Evolutionary conservation across 139 green algal genomes (phyloP).

Genomic region (Chlorella sp.): DNA sequence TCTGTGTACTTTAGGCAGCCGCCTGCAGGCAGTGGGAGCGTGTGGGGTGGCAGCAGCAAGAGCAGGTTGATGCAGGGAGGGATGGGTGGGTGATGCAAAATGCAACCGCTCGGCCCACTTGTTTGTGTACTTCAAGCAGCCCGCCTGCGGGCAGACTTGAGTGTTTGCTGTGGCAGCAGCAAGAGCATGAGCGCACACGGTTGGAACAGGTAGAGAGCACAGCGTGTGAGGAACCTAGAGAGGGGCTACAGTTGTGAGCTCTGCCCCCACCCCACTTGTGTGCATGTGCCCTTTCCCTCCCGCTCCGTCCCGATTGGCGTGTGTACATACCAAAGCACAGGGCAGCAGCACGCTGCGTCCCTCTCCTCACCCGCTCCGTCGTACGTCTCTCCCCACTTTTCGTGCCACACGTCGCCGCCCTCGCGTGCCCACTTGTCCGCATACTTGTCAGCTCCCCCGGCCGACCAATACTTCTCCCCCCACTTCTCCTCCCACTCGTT

Average conservation of each 20-base stretch:
- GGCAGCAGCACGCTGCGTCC: not conserved
- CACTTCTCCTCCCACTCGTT: conserved; percentile 94
- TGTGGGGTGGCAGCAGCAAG: not conserved
- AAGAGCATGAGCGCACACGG: not conserved
- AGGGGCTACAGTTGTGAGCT: too few relatives aligned
- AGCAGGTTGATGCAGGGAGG: not conserved
- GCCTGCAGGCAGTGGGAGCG: conserved; percentile 8
- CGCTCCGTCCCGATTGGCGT: not conserved
- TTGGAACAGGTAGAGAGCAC: not conserved
- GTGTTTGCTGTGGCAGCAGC: not conserved
- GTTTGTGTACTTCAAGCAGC: not conserved
- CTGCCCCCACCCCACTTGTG: conserved; percentile 81
- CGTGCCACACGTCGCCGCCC: conserved; percentile 84
- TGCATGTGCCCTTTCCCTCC: conserved; percentile 67
- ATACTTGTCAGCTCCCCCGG: conserved; percentile 77
- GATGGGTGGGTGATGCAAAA: too few relatives aligned
- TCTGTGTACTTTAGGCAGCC: conserved; percentile 84
- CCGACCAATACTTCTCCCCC: conserved; percentile 76
- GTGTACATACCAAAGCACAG: not conserved
- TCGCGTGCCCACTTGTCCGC: conserved; percentile 88
- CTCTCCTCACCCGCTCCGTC: conserved; percentile 51
- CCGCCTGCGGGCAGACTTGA: not conserved
- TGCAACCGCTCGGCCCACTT: not conserved
- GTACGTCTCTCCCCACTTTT: conserved; percentile 90
- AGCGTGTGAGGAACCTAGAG: too few relatives aligned